A percentile compares a stretch with the other conserved stretches of the same genome.
phyloP scores from a whole-genome alignment of 345 rosid genomes.

The Eucalyptus cladocalyx region DNA sequence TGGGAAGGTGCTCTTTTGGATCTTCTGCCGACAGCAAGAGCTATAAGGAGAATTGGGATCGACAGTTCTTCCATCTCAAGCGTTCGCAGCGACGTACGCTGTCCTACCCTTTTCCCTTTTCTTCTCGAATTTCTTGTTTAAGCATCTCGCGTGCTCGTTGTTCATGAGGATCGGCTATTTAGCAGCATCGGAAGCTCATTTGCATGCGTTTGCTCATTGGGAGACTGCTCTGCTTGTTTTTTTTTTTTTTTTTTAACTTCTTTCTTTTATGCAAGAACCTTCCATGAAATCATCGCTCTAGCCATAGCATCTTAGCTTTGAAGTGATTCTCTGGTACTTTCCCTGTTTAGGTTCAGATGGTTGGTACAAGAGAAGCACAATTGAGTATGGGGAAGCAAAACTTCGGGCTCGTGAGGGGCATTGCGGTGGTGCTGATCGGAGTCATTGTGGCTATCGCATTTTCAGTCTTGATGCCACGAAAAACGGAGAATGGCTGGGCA shows the following conservation, averaged over 20 bases:
- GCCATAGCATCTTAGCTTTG: not conserved
- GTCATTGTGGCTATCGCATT: not conserved
- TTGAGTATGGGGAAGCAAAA: not conserved
- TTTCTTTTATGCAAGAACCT: not conserved
- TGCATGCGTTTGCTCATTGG: not conserved
- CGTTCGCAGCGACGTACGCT: not conserved
- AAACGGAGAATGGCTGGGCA: not conserved
- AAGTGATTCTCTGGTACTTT: not conserved
- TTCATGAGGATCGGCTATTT: not conserved
- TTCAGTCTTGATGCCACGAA: not conserved
- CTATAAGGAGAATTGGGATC: not conserved
- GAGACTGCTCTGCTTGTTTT: not conserved
- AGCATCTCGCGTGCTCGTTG: not conserved
- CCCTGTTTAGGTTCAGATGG: not conserved
- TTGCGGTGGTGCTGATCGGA: not conserved
- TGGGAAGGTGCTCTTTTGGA: not conserved
- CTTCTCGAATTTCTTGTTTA: not conserved
- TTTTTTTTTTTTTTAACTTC: rapidly evolving
- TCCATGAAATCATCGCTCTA: not conserved
- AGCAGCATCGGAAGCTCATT: not conserved
- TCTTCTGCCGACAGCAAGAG: not conserved
- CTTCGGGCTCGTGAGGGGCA: not conserved
- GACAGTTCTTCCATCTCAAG: not conserved
- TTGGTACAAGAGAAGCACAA: not conserved
- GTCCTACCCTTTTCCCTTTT: not conserved